Evolutionary conservation across 2,329 filamentous ascomycete species (phyloP).

Genomic region (Alternaria incomplexa): DNA sequence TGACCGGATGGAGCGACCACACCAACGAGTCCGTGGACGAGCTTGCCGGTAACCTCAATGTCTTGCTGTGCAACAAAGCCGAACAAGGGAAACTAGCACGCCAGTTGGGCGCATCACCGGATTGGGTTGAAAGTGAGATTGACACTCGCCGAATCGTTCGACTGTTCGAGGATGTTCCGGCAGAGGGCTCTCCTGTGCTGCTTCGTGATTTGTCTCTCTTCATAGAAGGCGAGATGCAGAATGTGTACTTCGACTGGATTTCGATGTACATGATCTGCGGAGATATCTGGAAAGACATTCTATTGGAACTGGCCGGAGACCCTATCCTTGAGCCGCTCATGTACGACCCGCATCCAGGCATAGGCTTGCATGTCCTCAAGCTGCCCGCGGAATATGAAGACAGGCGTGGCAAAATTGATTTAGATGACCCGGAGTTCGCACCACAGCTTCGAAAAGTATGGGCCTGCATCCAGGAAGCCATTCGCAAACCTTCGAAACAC

Average conservation of each 20-base stretch:
- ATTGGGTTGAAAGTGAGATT: not conserved
- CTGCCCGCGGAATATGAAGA: too few species aligned
- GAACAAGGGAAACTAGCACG: not conserved
- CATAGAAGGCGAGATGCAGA: not conserved
- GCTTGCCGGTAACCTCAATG: not conserved
- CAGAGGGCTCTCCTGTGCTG: not conserved
- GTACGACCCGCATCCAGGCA: too few species aligned
- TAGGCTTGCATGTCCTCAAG: too few species aligned
- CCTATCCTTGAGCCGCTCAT: not conserved
- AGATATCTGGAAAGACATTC: not conserved
- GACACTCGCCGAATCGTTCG: not conserved
- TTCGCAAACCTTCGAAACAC: not conserved
- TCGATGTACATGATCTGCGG: not conserved
- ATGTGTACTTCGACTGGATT: not conserved
- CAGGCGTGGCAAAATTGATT: too few species aligned
- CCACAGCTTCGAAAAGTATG: not conserved
- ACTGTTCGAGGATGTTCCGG: not conserved
- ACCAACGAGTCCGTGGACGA: not conserved
- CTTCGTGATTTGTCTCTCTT: not conserved
- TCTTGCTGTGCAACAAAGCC: not conserved
- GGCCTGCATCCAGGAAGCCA: not conserved
- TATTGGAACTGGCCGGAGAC: not conserved
- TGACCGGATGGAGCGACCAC: not conserved
- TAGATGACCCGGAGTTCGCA: not conserved
- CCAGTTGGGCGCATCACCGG: not conserved